Evolutionary conservation across 2,329 filamentous ascomycete genomes (phyloP), one percentile per base, ranked within the genome.

Genomic region (Pseudocercospora fuligena): DNA sequence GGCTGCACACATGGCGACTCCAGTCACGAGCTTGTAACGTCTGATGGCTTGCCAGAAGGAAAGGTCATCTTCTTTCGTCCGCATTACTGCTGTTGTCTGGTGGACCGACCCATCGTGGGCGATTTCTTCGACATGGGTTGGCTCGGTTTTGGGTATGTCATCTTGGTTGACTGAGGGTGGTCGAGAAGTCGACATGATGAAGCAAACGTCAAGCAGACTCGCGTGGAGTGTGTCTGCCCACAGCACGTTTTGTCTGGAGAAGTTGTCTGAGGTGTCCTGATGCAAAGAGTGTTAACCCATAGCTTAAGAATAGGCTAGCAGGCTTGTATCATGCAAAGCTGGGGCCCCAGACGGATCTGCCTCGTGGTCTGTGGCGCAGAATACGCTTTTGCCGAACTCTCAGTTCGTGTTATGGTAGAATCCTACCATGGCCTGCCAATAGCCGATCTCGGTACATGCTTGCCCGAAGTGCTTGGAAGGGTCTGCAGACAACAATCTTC

Each of bases 1-100:
- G 0, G 81, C 78, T 5, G 79, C 80, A 57, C 70, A 64, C 80
- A 82, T 82, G 1, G 79, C 79, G 25, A 82, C 76, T 27, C 72
- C 19, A 0, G 76, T 77, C 0, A 80, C 73, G 0, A 70, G 66
- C 46, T 80, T 81, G 73, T 79, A 80, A 54, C 73, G 72, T 6
- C 67, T 65, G 5, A 79, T 74, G 53, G 73, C 78, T 59, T 80
- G 71, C 80, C 79, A 82, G n/a, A 82, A 72, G 29, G 71, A 69
- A 2, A 82, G 71, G 51, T 81, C 77, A 63, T 83, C 81, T 23
- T 46, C 25, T 49, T 51, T 61, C 16, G 40, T 61, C 9, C 60
- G 60, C 60, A 61, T 61, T 27, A 56, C 25, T 27, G 51, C 9
- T n/a, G 51, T 19, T 4, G 25, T 27, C 9, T 56, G 23, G 11